Evolutionary conservation across 176 grass and related monocot species (phyloP), one percentile per base, ranked within the genome.

Genomic region (Saccharum spontaneum): DNA sequence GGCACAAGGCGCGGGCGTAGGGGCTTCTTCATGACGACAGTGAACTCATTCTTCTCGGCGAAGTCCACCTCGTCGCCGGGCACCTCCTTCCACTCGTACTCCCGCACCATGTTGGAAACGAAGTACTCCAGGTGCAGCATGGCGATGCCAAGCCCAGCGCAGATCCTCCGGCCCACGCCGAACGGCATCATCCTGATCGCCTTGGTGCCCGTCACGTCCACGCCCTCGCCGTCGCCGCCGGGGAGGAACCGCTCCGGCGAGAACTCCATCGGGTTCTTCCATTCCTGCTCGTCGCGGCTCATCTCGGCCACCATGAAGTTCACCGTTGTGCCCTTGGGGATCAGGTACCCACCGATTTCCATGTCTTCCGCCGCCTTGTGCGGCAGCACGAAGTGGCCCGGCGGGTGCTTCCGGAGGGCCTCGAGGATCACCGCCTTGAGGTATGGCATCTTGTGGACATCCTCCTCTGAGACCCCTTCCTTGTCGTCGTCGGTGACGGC

Each of bases 101-200:
- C 93, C 46, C 22, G 57, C 12, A 95, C 87, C 86, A 95, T 75
- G 69, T 95, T 95, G 4, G 88, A 90, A 14, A 95, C 93, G 67
- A 95, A 90, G 61, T 85, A 92, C 79, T 95, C 88, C 0, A 95
- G 80, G 69, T 95, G 90, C 15, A 92, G 71, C 90, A 95, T 90
- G 64, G 88, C 93, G 34, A 90, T 39, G 17, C 64, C 83, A 18
- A 88, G 65, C 7, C 88, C 90, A 0, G 90, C 59, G 71, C 93
- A 95, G 38, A 95, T 88, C 85, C 93, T 88, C 16, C 93, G 52
- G 0, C 93, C 93, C 1, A 80, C 93, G 54, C 90, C 93, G 69
- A 95, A 95, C 13, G 93, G 93, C 90, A 95, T 95, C 93, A 95
- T 95, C 79, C 60, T 88, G 34, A 95, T 92, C 85, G 48, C 90